phyloP scores from a whole-genome alignment of 169 alveolate species.

The Plasmodium falciparum region DNA sequence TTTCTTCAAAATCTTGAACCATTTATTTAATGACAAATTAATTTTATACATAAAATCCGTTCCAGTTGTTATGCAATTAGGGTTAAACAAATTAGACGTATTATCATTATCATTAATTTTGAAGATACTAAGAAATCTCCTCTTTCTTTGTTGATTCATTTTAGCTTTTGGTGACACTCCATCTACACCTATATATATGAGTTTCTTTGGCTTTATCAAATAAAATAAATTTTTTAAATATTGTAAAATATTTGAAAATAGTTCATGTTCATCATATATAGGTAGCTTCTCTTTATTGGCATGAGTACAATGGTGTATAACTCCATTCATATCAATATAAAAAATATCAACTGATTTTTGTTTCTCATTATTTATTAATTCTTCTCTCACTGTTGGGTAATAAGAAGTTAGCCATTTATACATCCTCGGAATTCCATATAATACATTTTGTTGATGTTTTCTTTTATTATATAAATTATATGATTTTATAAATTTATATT shows the following conservation, averaged over 20 bases:
- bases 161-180: slow-evolving; percentile 99
- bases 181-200: slow-evolving; percentile 95
- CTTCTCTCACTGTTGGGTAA: slow-evolving; percentile 72
- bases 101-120: slow-evolving; percentile 83
- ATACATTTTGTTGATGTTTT: not conserved
- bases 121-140: slow-evolving; percentile 94
- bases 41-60: slow-evolving; percentile 94
- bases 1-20: slow-evolving; percentile 82
- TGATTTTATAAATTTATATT: slow-evolving; percentile 13
- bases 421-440: slow-evolving; percentile 64
- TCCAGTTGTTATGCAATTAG: slow-evolving; percentile 96
- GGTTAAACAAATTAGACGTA: slow-evolving; percentile 81
- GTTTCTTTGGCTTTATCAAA: slow-evolving; percentile 91
- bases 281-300: slow-evolving; percentile 82
- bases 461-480: not conserved
- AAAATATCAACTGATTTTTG: slow-evolving; percentile 89
- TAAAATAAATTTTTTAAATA: slow-evolving; percentile 93
- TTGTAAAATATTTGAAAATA: slow-evolving; percentile 87
- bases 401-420: slow-evolving; percentile 67
- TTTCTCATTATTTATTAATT: slow-evolving; percentile 20
- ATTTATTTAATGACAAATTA: slow-evolving; percentile 77
- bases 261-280: slow-evolving; percentile 58
- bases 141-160: slow-evolving; percentile 95
- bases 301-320: slow-evolving; percentile 96
- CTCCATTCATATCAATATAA: slow-evolving; percentile 97